Evolutionary conservation across 2,329 filamentous ascomycete species (phyloP).

Genomic region (Aspergillus sclerotialis): DNA sequence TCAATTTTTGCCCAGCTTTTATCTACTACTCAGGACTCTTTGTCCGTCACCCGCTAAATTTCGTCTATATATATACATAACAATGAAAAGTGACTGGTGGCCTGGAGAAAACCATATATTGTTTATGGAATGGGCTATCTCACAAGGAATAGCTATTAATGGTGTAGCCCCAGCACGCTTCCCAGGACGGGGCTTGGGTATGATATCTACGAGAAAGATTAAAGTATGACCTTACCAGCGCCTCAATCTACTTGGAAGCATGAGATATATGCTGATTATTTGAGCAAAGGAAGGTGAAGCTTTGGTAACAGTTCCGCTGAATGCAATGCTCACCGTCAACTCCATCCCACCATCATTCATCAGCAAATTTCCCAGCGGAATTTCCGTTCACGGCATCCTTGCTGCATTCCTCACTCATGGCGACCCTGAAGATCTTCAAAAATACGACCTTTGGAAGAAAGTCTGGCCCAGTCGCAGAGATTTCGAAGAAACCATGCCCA

Average conservation of each 20-base stretch:
- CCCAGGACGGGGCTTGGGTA: slow-evolving; percentile 67
- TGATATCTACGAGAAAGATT: slow-evolving; percentile 62
- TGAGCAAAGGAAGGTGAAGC: slow-evolving; percentile 47
- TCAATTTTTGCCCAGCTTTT: neutral
- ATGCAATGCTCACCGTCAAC: slow-evolving; percentile 58
- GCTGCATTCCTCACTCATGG: slow-evolving; percentile 59
- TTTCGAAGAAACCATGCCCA: slow-evolving; percentile 51
- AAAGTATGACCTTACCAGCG: slow-evolving; percentile 45
- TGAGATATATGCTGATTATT: neutral
- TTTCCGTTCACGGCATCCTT: slow-evolving; percentile 63
- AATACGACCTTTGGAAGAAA: slow-evolving; percentile 54
- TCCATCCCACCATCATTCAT: slow-evolving; percentile 51
- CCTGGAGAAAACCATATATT: slow-evolving; percentile 36
- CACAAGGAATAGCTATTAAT: slow-evolving; percentile 59
- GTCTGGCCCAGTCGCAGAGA: slow-evolving; percentile 60
- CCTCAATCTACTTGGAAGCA: too few species aligned
- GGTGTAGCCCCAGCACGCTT: slow-evolving; percentile 62
- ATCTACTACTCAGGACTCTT: too few species aligned
- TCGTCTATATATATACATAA: slow-evolving; percentile 1
- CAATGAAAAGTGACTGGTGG: slow-evolving; percentile 22
- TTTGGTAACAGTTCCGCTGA: slow-evolving; percentile 59
- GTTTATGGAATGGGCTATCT: slow-evolving; percentile 62
- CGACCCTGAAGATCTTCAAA: slow-evolving; percentile 37
- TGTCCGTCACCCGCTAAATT: too few species aligned
- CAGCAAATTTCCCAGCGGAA: slow-evolving; percentile 45